Evolutionary conservation across 371 early-diverging fungal genomes (phyloP), one percentile per base, ranked within the genome.

Genomic region (Apophysomyces elegans): DNA sequence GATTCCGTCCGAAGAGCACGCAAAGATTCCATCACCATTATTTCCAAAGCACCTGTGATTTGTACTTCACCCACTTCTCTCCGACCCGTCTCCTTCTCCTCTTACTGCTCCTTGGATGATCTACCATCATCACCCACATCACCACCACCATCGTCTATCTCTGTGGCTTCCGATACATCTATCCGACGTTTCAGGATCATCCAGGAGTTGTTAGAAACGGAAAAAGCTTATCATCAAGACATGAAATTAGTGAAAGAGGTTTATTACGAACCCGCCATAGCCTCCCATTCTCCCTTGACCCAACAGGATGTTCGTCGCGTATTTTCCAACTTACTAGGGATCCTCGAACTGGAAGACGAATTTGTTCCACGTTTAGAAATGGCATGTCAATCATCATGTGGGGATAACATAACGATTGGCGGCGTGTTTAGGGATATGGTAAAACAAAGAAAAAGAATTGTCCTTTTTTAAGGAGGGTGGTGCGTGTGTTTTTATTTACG

Each of bases 141-240:
- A 26, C 32, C 32, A 26, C 32, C 32, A 26, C 32, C 32, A 26
- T 26, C 32, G 2, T 26, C 32, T 26, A 26, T 26, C 32, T 26
- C 32, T 26, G 32, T 26, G 32, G 32, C 32, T 26, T 2, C 9
- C 0, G 54, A 50, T 21, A 50, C 16, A 8, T 50, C 21, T 0
- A 21, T 21, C 8, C 5, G 21, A 50, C 54, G 54, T 18, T 50
- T 21, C n/a, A 50, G 54, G 54, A 50, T 50, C 21, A 75, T 87
- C 21, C 76, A 81, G 41, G 95, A 94, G 47, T 66, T 94, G 12
- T 67, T 92, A 3, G 85, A 87, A 39, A 93, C 95, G 0, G 95
- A 94, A 69, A 68, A 71, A 14, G 63, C 72, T 1, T 94, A 80
- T 62, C 79, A 88, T n/a, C 77, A 74, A 37, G 94, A 94, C 65